Evolutionary conservation across 768 basidiomycete species (phyloP).

Genomic region (Xanthoconium purpureum): DNA sequence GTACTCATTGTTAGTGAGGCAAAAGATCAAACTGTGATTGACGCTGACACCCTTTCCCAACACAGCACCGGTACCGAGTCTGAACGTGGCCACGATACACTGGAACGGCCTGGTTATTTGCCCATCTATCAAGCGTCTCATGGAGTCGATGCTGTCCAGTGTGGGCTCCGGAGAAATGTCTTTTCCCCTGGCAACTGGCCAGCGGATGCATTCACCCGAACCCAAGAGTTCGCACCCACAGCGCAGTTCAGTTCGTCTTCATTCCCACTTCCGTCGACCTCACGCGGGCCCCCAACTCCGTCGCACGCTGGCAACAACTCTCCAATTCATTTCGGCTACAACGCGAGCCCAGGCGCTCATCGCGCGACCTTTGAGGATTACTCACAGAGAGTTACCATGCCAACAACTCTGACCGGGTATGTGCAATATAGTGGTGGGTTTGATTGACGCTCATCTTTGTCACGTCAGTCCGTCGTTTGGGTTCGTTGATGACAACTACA

Average conservation of each 20-base stretch:
- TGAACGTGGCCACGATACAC: background rate
- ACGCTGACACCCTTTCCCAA: conserved; percentile 6
- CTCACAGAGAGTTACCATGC: background rate
- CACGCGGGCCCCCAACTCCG: background rate
- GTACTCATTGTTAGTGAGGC: conserved; percentile 12
- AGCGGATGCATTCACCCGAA: background rate
- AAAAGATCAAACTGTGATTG: background rate
- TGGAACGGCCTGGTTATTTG: background rate
- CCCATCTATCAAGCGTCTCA: background rate
- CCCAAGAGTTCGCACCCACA: background rate
- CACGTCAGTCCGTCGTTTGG: background rate
- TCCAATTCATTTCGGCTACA: background rate
- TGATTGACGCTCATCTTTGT: conserved; percentile 1
- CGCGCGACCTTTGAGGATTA: background rate
- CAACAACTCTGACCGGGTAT: background rate
- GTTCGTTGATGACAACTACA: background rate
- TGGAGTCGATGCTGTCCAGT: background rate
- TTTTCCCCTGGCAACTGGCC: background rate
- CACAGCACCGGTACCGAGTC: conserved; percentile 1
- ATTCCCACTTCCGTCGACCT: background rate
- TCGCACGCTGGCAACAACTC: background rate
- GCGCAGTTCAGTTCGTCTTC: background rate
- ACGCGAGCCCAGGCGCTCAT: background rate
- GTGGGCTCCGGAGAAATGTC: background rate
- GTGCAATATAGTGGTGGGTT: background rate